Evolutionary conservation across 1,284 basidiomycete genomes (phyloP), one percentile per base, ranked within the genome.

Genomic region (Jaminaea rosea): DNA sequence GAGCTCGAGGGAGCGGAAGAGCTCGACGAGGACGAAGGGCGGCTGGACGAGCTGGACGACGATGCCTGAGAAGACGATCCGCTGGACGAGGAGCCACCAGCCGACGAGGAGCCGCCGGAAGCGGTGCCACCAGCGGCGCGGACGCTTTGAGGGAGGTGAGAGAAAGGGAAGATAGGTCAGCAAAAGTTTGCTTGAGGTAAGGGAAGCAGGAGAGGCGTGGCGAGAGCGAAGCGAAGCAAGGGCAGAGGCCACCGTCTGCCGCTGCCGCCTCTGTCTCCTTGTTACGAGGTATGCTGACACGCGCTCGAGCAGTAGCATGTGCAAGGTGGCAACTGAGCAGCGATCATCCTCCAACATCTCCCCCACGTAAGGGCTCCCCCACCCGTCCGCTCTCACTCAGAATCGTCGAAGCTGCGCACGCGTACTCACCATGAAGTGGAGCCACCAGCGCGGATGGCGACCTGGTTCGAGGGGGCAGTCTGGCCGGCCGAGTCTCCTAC

Each of bases 401-500:
- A n/a, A n/a, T n/a, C n/a, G n/a, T n/a, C n/a, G n/a, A n/a, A n/a
- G n/a, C n/a, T n/a, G n/a, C n/a, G n/a, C n/a, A n/a, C n/a, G n/a
- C 9, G 24, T 1, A 48, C 47, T 36, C 41, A 50, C 49, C 42
- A 44, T 13, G 28, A 44, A 9, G 36, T 21, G 2, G 34, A 42
- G 24, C 41, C 24, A 17, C 23, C 21, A 26, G 39, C 27, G n/a
- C n/a, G n/a, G 23, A 46, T 24, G 24, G 31, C 26, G 41, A 39
- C 21, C 3, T 9, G 3, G 15, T 19, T 27, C 32, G 36, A 26
- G 26, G 15, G 23, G 21, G 29, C 3, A 19, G 23, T 24, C 4
- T n/a, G 36, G 52, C 60, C 60, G 10, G 52, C 47, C 23, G 24
- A 39, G 56, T 62, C 60, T 32, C 15, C 27, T 26, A 62, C 28